Evolutionary conservation across 2,329 filamentous ascomycete species (phyloP), one percentile per base, ranked within the genome.

Genomic region (Furcasterigmium sp.): DNA sequence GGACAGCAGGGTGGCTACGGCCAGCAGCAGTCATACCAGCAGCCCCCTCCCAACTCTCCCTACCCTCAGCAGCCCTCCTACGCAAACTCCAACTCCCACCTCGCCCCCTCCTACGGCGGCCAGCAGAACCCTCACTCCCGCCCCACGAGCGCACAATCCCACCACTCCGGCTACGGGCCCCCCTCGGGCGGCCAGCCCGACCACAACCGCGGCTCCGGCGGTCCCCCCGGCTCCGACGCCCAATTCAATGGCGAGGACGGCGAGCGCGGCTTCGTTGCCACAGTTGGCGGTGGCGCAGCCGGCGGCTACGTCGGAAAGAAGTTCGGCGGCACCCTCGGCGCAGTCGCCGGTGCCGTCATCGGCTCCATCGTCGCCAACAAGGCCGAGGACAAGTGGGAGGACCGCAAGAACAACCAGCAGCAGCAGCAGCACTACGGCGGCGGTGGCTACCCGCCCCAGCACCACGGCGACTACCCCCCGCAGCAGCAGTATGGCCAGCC

Each of bases 331-430:
- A 62, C 71, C 38, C 54, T 81, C 28, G 73, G 73, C 19, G 75
- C 76, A 2, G 51, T 79, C 6, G 65, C 72, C 2, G 76, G 76
- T 0, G 62, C 69, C 8, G 66, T 77, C 2, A 73, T 70, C 10
- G 78, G 78, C 19, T 76, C 75, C 0, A 65, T 79, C 11, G 72
- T 70, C 3, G 77, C 77, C 8, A 80, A 80, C 50, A 60, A 70
- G 15, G 55, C 78, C 29, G 71, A 73, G 55, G 53, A 68, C 41
- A 69, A 71, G 43, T 32, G 68, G 8, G 60, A 67, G 56, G 57
- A 59, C 0, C 39, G 40, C 23, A 46, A 50, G 25, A 34, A 45
- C 0, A 39, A 41, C 25, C 43, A 50, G 15, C 25, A 43, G 18
- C 28, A 38, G 39, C 38, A 42, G 46, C 11, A 37, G 37, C 34